Conservation (phyloP, 352 stramenopile genomes). For the Salisapilia sapeloensis region DNA sequence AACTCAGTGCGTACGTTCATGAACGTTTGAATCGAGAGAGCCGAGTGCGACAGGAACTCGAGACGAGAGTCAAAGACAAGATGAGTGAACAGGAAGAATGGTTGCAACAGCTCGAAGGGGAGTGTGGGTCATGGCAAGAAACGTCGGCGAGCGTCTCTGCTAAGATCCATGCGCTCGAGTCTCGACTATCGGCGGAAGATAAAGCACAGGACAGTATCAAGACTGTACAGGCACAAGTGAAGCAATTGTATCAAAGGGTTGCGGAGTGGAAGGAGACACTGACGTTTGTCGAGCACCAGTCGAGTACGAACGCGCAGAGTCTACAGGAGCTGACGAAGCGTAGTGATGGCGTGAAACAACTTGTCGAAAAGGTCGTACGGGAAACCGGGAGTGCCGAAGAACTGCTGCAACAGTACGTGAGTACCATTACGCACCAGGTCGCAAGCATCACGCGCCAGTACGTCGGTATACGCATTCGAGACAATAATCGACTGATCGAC, state of each 20-base stretch:
- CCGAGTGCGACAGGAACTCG: slow-evolving; percentile 34
- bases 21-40: slow-evolving; percentile 36
- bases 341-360: slow-evolving; percentile 38
- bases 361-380: slow-evolving; percentile 63
- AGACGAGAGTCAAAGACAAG: slow-evolving; percentile 34
- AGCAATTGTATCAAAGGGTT: slow-evolving; percentile 1
- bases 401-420: slow-evolving; percentile 68
- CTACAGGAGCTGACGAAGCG: slow-evolving; percentile 22
- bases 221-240: slow-evolving; percentile 18
- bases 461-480: slow-evolving; percentile 57
- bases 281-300: slow-evolving; percentile 19
- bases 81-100: slow-evolving; percentile 58
- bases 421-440: slow-evolving; percentile 71
- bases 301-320: slow-evolving; percentile 20
- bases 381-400: slow-evolving; percentile 48
- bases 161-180: slow-evolving; percentile 13
- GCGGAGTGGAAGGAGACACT: slow-evolving; percentile 16
- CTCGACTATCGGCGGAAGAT: slow-evolving; percentile 15
- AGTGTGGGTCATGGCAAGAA: slow-evolving; percentile 36
- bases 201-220: slow-evolving; percentile 18
- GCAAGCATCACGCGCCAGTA: slow-evolving; percentile 68
- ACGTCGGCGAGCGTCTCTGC: slow-evolving; percentile 11
- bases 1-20: slow-evolving; percentile 50
- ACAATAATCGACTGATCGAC: slow-evolving; percentile 69
- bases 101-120: slow-evolving; percentile 61